Conservation (phyloP, 345 rosid species). For the Gossypium rotundifolium region DNA sequence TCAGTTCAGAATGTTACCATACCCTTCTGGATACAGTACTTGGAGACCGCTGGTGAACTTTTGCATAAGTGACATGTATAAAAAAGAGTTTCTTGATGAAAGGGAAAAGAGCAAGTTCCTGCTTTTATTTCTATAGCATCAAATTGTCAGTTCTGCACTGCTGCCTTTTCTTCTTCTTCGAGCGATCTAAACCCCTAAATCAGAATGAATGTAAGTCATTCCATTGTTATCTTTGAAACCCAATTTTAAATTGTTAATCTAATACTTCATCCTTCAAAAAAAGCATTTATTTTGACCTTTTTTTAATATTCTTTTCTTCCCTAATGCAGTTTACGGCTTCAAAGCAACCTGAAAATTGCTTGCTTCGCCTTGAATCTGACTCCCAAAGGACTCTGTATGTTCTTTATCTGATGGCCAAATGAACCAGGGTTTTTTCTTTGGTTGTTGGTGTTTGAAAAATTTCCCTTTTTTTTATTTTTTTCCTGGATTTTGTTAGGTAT, state of each 20-base stretch:
- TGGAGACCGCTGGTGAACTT: background rate
- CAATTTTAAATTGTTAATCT: background rate
- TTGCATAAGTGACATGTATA: background rate
- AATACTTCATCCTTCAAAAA: background rate
- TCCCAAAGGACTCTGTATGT: slow-evolving; percentile 49
- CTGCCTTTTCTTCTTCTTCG: background rate
- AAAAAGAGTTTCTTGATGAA: slow-evolving; percentile 23
- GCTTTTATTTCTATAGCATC: background rate
- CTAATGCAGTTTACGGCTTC: slow-evolving; percentile 24
- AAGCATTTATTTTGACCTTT: background rate
- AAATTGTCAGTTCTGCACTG: background rate
- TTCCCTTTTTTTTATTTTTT: background rate
- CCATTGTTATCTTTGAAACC: background rate
- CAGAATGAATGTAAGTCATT: slow-evolving; percentile 28
- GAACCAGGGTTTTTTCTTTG: background rate
- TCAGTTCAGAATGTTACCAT: background rate
- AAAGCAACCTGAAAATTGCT: slow-evolving; percentile 23
- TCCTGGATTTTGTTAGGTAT: slow-evolving; percentile 32
- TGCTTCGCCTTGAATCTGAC: slow-evolving; percentile 30
- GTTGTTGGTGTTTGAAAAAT: background rate
- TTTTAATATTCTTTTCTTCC: background rate
- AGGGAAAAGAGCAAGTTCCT: slow-evolving; percentile 15
- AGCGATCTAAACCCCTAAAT: background rate
- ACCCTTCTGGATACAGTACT: background rate
- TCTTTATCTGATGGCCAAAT: background rate